Percentiles rank a stretch among this genome's conserved stretches.
Conservation (phyloP, 1,284 basidiomycete species). For the Cryptococcus deneoformans region DNA sequence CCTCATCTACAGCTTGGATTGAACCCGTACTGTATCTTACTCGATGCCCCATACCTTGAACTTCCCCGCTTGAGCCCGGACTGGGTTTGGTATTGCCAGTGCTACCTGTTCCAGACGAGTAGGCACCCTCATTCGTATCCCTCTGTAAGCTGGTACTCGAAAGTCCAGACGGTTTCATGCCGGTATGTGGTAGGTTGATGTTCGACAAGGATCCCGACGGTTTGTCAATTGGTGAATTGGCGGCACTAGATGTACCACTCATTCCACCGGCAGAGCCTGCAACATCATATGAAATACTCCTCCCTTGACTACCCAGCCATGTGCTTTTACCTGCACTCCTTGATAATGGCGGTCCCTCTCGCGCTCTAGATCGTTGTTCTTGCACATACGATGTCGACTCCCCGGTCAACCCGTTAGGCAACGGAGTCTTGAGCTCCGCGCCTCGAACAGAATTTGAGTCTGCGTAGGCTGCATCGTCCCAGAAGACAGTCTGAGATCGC, state of each 20-base stretch:
- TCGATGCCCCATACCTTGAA: neutral
- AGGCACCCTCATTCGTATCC: neutral
- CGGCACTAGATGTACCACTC: neutral
- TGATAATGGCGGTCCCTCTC: neutral
- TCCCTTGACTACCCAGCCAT: neutral
- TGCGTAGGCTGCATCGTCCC: constrained; percentile 43
- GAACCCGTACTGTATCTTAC: constrained; percentile 5
- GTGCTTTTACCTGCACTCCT: neutral
- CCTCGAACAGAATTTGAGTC: neutral
- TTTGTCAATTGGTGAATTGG: neutral
- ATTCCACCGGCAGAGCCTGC: neutral
- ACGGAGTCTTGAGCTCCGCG: neutral
- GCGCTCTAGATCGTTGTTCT: neutral
- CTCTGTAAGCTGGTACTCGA: constrained; percentile 1
- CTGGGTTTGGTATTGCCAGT: neutral
- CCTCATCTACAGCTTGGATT: constrained; percentile 4
- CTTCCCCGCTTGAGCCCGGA: constrained; percentile 1
- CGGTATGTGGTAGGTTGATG: neutral
- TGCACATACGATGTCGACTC: neutral
- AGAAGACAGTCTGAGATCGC: constrained; percentile 43
- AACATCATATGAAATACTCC: neutral
- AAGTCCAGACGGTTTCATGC: neutral
- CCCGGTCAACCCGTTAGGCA: neutral
- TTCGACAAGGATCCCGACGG: neutral
- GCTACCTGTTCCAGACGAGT: constrained; percentile 1